These are phyloP conservation scores for Primulina eburnea DNA, from an alignment of 257 asterid species.

Conservation along the genomic window DNA sequence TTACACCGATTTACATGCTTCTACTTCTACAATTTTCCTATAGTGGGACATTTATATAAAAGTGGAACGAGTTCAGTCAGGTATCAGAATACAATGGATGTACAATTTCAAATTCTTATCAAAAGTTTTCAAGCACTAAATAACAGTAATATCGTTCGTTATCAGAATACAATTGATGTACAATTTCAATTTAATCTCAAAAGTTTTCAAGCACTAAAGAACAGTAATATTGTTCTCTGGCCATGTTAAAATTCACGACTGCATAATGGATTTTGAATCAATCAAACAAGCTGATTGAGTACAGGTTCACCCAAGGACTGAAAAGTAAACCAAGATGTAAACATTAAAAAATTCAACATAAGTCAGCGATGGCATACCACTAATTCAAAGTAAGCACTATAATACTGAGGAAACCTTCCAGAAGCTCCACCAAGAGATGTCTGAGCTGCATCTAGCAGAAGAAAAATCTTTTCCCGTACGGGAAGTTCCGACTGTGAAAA, in stretches of 20 bases:
- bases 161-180: not conserved
- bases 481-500: conserved; percentile 65
- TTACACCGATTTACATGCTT: not conserved
- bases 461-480: conserved; percentile 83
- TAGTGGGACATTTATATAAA: not conserved
- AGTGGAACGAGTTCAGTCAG: not conserved
- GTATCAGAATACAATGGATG: not conserved
- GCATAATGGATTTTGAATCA: conserved; percentile 9
- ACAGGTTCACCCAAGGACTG: not conserved
- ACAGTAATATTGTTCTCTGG: conserved; percentile 7
- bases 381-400: conserved; percentile 82
- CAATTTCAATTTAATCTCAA: not conserved
- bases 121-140: not conserved
- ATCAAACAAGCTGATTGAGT: not conserved
- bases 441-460: conserved; percentile 91
- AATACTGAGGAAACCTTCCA: conserved; percentile 90
- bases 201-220: not conserved
- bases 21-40: not conserved
- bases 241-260: conserved; percentile 7
- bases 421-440: conserved; percentile 95
- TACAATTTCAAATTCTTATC: not conserved
- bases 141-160: not conserved
- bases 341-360: conserved; percentile 1
- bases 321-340: not conserved
- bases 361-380: conserved; percentile 57